phyloP scores from a whole-genome alignment of 352 stramenopile genomes.

The Chrysophaeum taylorii region DNA sequence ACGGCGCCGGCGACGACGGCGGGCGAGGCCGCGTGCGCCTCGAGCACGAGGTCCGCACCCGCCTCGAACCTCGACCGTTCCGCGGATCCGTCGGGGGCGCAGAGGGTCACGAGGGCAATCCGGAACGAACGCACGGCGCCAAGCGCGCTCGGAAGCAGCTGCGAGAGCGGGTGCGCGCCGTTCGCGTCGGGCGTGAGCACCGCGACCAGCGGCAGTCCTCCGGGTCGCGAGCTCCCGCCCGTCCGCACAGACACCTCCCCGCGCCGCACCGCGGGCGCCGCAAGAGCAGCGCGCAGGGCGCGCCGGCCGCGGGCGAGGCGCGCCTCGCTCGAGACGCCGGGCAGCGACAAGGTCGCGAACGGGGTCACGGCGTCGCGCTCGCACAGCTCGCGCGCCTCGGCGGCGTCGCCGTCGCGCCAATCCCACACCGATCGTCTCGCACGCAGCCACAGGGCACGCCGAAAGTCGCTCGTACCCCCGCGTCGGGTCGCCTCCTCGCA shows the following conservation, averaged over 20 bases:
- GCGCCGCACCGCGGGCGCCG: not conserved
- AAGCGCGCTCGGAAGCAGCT: not conserved
- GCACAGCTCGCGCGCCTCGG: not conserved
- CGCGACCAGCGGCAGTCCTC: not conserved
- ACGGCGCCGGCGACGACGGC: not conserved
- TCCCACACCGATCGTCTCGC: not conserved
- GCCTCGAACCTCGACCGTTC: not conserved
- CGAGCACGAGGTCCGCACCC: conserved; percentile 1
- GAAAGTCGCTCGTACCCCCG: not conserved
- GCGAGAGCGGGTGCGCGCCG: conserved; percentile 3
- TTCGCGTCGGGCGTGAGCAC: conserved; percentile 9
- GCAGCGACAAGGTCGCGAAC: not conserved
- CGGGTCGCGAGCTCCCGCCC: not conserved
- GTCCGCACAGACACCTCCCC: not conserved
- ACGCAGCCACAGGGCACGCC: not conserved
- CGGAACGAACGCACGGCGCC: not conserved
- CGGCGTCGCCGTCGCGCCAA: not conserved
- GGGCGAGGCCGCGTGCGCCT: not conserved
- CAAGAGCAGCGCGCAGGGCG: not conserved
- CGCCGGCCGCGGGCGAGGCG: not conserved
- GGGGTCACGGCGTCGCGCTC: not conserved
- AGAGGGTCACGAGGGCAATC: conserved; percentile 4
- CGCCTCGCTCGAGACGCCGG: not conserved
- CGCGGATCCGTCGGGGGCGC: not conserved
- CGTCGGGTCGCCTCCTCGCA: not conserved